Base-by-base conservation (phyloP, 2,329 filamentous ascomycete species). In the Phaeosphaeria sp. region DNA sequence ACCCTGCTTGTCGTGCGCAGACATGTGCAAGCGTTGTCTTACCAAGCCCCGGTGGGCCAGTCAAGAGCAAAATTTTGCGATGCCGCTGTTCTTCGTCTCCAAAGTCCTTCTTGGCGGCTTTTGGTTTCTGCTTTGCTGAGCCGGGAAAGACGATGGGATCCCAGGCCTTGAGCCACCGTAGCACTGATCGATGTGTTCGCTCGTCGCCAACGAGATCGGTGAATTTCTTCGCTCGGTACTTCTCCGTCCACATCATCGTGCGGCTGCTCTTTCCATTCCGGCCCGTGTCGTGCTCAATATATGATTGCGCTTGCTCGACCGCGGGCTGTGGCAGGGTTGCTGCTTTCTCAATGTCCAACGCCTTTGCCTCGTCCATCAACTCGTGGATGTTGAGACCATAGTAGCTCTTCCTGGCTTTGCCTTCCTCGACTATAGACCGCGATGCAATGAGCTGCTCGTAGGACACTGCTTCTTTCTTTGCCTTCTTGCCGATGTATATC, bases 21-120 rank as follows among this genome's bases (percentile, higher is more conserved):
- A 99, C 95, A 77, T 99, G 95, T 1, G 95, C 95, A 48, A 99
- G 78, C 0, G 95, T 99, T 0, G 95, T 99, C 81, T 99, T 99
- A 25, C 95, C 95, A 11, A 99, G 81, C 1, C 95, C 95, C 0
- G 95, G 95, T 0, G 95, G 93, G 0, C 95, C 96, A 0, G 94
- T 93, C 17, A 99, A 81, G 71, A 99, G 85, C 11, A 99, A 79
- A 7, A 99, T 92, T 75, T 97, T 98, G 59, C 90, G 86, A 73
- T 96, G 92, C 27, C 87, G 84, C 63, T 88, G 91, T 74, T 96
- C 91, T 53, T 91, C 89, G 6, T 89, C 84, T 0, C 79, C 80
- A 18, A 80, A 78, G 68, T 58, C 77, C 49, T 78, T 79, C 56
- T 83, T 81, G 59, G 83, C 71, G 57, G 42, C 75, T 67, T 63